A percentile compares a stretch with the other conserved stretches of the same genome.
These are phyloP conservation scores for Herpetomonas samuelpessoai DNA, from an alignment of 208 protist genomes.

Conservation along the genomic window DNA sequence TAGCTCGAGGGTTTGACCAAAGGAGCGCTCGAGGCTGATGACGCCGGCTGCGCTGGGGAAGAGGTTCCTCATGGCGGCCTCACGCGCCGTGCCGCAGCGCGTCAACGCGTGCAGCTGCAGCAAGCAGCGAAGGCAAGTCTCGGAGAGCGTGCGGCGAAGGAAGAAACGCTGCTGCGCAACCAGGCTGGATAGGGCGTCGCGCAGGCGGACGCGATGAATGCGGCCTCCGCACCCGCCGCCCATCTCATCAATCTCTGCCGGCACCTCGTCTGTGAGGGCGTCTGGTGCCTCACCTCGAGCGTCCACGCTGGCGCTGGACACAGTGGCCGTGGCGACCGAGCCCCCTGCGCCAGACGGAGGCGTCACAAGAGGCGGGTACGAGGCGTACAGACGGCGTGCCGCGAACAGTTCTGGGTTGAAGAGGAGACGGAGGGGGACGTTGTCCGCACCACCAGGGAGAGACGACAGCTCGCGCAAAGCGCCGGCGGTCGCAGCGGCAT, in stretches of 20 bases:
- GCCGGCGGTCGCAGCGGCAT: conserved; percentile 16
- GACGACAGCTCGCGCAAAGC: no score
- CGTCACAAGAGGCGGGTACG: conserved; percentile 80
- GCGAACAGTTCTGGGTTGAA: conserved; percentile 84
- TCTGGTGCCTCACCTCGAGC: background rate
- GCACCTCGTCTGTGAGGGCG: background rate
- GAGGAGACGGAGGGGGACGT: conserved; percentile 44
- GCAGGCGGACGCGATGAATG: conserved; percentile 79
- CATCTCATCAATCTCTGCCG: conserved; percentile 35
- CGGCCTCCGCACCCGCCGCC: conserved; percentile 78
- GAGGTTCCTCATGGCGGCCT: conserved; percentile 49
- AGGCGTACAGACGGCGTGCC: conserved; percentile 53
- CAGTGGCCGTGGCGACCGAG: conserved; percentile 4
- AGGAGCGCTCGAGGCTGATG: conserved; percentile 80
- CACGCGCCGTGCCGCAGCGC: conserved; percentile 37
- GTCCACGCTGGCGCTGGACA: background rate
- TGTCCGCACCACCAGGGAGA: no score
- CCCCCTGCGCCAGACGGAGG: conserved; percentile 19
- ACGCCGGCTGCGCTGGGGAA: conserved; percentile 75
- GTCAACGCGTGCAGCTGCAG: conserved; percentile 43
- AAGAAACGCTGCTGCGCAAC: conserved; percentile 55
- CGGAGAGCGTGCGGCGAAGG: conserved; percentile 64
- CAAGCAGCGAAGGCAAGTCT: conserved; percentile 64
- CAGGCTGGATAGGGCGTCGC: conserved; percentile 43
- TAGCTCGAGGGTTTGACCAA: conserved; percentile 75